Base-by-base conservation (phyloP, 2,329 filamentous ascomycete species). In the Fusarium phyllophilum region DNA sequence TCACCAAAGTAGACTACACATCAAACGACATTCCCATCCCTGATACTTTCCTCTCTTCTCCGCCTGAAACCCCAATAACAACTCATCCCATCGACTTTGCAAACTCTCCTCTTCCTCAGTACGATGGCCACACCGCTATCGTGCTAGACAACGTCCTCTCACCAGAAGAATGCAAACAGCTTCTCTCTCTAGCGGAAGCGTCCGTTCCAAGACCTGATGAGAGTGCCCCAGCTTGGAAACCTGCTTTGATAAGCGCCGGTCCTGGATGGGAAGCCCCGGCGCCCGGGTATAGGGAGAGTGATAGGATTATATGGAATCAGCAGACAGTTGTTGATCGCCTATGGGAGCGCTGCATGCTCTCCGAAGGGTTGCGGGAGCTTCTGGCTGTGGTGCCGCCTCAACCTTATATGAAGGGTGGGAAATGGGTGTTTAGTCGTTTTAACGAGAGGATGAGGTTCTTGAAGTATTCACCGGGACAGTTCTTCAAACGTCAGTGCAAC, bases 391-490 rank as follows among this genome's bases (percentile, higher is more conserved):
- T 86, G 24, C 76, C 81, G 1, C 73, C 79, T 29, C 75, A 80
- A 12, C 64, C 75, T 26, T 66, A 66, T 26, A 64, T 65, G 33
- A 70, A 71, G 8, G 71, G 66, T 34, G 78, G 78, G 8, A 73
- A 77, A 54, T 87, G 86, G 85, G 78, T 80, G 55, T 86, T 89
- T 72, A 70, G 80, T 39, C 74, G 91, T 15, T 80, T 94, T 46
- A 96, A 96, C 79, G 89, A 94, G 79, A 84, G 93, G 41, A 87
- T 95, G 87, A 85, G 94, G 34, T 95, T 95, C 76, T 83, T 97
- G 57, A 91, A 89, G 77, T 96, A 96, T 79, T 86, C 86, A 0
- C 82, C 86, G 0, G 93, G 93, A 1, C 90, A 95, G 76, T 96
- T 91, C 79, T 96, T 97, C 77, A 88, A 86, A 68, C 86, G 84